Evolutionary conservation across 2,329 filamentous ascomycete genomes (phyloP).

Genomic region (Amylocarpus encephaloides): DNA sequence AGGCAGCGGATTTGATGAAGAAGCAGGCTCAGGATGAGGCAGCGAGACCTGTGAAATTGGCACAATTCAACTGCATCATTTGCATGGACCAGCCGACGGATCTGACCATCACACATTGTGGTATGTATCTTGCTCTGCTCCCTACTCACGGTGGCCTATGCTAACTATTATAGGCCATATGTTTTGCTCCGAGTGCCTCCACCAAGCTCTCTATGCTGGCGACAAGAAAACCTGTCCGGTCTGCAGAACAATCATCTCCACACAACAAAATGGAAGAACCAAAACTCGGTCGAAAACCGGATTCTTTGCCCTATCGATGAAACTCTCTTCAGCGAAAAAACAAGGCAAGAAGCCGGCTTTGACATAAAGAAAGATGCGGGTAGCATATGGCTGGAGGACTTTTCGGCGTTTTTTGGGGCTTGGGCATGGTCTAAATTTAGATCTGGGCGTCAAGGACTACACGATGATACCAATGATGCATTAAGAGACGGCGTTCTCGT

Average conservation of each 20-base stretch:
- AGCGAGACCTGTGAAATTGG: slow-evolving; percentile 45
- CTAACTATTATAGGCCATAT: slow-evolving; percentile 47
- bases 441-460: neutral
- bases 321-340: slow-evolving; percentile 51
- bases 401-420: neutral
- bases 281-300: slow-evolving; percentile 38
- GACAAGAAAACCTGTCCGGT: slow-evolving; percentile 54
- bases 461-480: no score
- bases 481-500: no score
- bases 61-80: slow-evolving; percentile 57
- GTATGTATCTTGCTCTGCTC: slow-evolving; percentile 38
- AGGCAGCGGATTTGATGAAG: slow-evolving; percentile 26
- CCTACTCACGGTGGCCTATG: neutral
- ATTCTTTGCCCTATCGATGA: slow-evolving; percentile 54
- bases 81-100: slow-evolving; percentile 57
- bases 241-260: slow-evolving; percentile 53
- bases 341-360: slow-evolving; percentile 41
- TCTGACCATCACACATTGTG: slow-evolving; percentile 59
- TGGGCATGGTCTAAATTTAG: neutral
- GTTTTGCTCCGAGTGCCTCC: slow-evolving; percentile 57
- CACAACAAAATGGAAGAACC: slow-evolving; percentile 37
- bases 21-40: slow-evolving; percentile 40
- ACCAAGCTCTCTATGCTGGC: slow-evolving; percentile 54
- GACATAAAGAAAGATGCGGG: neutral
- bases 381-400: neutral